Base-by-base conservation (phyloP, 2,329 filamentous ascomycete genomes). In the Botrytis hyacinthi region DNA sequence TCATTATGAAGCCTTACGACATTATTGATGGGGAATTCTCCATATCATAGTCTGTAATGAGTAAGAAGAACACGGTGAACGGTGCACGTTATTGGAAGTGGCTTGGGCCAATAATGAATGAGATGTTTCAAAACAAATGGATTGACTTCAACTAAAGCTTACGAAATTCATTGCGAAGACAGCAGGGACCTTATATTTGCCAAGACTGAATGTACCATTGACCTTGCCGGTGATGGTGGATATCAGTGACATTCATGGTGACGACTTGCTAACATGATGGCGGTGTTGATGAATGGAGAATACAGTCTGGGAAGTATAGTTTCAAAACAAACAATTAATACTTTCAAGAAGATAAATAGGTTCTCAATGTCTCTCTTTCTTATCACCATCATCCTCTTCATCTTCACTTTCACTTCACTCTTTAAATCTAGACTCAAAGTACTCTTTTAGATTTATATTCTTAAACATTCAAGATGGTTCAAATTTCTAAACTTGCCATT, bases 151-250 rank as follows among this genome's bases (percentile, higher is more conserved):
- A 72, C 8, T 22, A 22, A 44, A 44, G 70, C 61, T 72, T 51
- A 67, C 70, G 48, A 67, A 67, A 29, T 67, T 32, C 70, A 67
- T 72, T 67, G 61, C 70, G 61, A 67, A 67, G 37, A 54, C 46
- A 5, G 14, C 65, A 51, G 51, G 46, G 46, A 10, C 32, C 26
- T 35, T 57, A n/a, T 54, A 16, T 22, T 51, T 40, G n/a, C 18
- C 57, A 54, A 66, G 70, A 12, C 32, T 48, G 44, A 32, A 65
- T 66, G 16, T n/a, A n/a, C 22, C 22, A 29, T 40, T 72, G n/a
- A 67, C 54, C 14, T 32, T 37, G 12, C 37, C 29, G 44, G n/a
- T 46, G 61, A 57, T 29, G 22, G 37, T 42, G 46, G n/a, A 37
- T 59, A 42, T 60, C 37, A 32, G 37, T 35, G n/a, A 69, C 37